These are phyloP conservation scores for Saccharomycopsis vini DNA, from an alignment of 805 yeast species.

Conservation along the genomic window DNA sequence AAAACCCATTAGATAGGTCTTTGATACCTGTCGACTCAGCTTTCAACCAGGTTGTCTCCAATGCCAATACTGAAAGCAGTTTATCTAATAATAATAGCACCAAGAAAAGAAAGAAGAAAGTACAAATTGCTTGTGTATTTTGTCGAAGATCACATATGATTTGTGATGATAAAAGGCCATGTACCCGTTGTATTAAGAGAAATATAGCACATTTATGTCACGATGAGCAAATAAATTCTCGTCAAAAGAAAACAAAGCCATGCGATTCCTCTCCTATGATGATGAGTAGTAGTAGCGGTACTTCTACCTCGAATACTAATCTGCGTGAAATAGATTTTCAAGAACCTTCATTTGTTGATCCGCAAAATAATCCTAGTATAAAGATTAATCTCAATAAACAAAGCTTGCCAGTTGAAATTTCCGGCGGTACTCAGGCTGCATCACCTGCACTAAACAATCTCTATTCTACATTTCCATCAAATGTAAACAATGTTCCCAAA, in stretches of 20 bases:
- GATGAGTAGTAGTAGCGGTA: not conserved
- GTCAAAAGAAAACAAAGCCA: not conserved
- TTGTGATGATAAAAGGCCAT: constrained; percentile 64
- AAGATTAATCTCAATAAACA: no score
- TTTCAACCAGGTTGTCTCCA: no score
- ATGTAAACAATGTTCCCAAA: not conserved
- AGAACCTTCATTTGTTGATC: no score
- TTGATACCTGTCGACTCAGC: no score
- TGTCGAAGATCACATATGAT: constrained; percentile 92
- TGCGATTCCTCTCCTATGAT: not conserved
- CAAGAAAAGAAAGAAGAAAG: constrained; percentile 36
- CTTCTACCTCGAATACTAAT: not conserved
- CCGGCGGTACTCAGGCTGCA: no score
- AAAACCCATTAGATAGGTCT: no score
- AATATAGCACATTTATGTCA: constrained; percentile 84
- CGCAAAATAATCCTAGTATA: no score
- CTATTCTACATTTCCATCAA: constrained; percentile 3
- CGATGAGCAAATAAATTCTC: constrained; percentile 46
- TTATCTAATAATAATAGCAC: no score
- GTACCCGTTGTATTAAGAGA: constrained; percentile 76
- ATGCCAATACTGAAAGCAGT: no score
- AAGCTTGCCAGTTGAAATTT: no score
- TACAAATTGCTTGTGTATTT: constrained; percentile 65
- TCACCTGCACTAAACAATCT: constrained; percentile 2
- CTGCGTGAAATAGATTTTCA: no score